phyloP scores from a whole-genome alignment of 768 basidiomycete genomes.

The Hygrophoropsis aurantiaca region DNA sequence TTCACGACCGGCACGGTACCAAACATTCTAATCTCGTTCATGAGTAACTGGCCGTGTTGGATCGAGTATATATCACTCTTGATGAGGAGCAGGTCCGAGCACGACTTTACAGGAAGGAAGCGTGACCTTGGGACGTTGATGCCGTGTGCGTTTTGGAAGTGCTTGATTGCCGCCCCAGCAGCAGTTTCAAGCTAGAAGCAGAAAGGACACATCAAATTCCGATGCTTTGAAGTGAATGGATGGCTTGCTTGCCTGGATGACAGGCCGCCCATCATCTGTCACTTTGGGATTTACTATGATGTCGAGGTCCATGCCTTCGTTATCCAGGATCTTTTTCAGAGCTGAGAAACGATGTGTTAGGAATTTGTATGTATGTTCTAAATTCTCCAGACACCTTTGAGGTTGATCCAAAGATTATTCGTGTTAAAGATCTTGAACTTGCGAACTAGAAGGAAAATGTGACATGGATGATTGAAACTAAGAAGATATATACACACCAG shows the following conservation, averaged over 20 bases:
- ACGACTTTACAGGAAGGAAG: conserved; percentile 90
- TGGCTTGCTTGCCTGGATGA: conserved; percentile 59
- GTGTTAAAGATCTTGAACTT: conserved; percentile 96
- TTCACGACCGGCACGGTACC: conserved; percentile 93
- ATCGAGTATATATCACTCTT: conserved; percentile 93
- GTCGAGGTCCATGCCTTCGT: conserved; percentile 85
- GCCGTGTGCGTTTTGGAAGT: conserved; percentile 89
- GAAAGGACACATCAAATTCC: conserved; percentile 6
- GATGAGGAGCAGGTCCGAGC: conserved; percentile 85
- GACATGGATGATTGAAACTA: neutral
- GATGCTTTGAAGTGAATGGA: neutral
- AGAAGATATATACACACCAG: conserved; percentile 40
- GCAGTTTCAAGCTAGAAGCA: conserved; percentile 76
- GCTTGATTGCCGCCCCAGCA: conserved; percentile 91
- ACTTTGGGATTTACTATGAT: conserved; percentile 93
- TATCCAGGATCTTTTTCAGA: conserved; percentile 87
- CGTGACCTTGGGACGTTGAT: conserved; percentile 94
- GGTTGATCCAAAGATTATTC: conserved; percentile 79
- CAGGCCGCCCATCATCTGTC: conserved; percentile 81
- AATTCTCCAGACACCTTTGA: conserved; percentile 55
- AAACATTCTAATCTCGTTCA: conserved; percentile 83
- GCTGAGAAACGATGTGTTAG: conserved; percentile 50
- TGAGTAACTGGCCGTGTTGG: conserved; percentile 82
- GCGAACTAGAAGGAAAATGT: conserved; percentile 44
- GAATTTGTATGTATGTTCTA: neutral